Conservation (phyloP, 306 rosid species). For the Vigna radiata region DNA sequence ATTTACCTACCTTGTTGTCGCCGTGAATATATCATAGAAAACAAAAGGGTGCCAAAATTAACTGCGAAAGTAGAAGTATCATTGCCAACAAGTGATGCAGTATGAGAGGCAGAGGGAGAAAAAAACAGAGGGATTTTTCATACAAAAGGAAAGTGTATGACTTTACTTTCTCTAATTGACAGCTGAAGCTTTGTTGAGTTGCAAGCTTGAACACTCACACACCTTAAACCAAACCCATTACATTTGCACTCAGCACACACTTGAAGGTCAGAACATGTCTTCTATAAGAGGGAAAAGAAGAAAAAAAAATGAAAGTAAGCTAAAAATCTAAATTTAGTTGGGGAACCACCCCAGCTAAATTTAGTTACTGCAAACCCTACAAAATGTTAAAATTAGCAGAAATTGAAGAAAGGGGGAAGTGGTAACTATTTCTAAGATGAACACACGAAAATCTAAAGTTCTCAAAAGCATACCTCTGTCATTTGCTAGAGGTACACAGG, state of each 20-base stretch:
- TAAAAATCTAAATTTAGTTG: constrained; percentile 52
- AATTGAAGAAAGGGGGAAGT: constrained; percentile 18
- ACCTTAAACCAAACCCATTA: constrained; percentile 56
- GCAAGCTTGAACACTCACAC: constrained; percentile 53
- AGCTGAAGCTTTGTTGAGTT: constrained; percentile 51
- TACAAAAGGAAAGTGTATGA: constrained; percentile 44
- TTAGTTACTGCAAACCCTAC: constrained; percentile 60
- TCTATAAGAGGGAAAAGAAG: neutral
- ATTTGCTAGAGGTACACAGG: constrained; percentile 27
- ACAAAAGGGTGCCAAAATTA: neutral
- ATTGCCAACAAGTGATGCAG: neutral
- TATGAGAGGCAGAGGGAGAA: constrained; percentile 9
- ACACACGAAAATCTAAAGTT: constrained; percentile 49
- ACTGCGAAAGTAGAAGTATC: constrained; percentile 6
- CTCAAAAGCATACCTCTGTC: constrained; percentile 33
- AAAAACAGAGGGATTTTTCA: constrained; percentile 40
- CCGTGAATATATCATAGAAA: neutral
- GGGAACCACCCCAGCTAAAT: constrained; percentile 56
- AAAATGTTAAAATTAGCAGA: constrained; percentile 51
- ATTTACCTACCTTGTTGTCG: neutral
- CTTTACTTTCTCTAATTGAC: constrained; percentile 53
- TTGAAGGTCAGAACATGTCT: constrained; percentile 59
- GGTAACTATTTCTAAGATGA: constrained; percentile 50
- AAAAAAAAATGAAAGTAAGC: constrained; percentile 20
- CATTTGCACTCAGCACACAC: constrained; percentile 69